Base-by-base conservation (phyloP, 2,329 filamentous ascomycete genomes). In the Thelonectria blattea region DNA sequence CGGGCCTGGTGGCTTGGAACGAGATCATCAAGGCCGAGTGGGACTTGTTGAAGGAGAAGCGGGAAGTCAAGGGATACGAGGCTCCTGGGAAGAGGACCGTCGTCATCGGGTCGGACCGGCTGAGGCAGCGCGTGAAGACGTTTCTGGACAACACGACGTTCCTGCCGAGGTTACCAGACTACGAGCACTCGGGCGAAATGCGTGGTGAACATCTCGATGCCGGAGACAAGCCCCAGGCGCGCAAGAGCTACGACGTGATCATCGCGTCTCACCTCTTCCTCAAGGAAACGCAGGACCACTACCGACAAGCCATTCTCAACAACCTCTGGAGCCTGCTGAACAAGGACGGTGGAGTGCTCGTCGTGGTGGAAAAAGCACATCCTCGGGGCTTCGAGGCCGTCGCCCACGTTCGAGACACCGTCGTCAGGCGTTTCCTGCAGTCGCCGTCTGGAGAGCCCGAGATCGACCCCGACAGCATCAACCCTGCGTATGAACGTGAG, bases 371-470 rank as follows among this genome's bases (percentile, higher is more conserved):
- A 74, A 98, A 97, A 75, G 95, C 93, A 0, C 86, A 96, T 12
- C 91, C 93, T 12, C 87, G 92, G 45, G 95, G 95, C 0, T 99
- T 99, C 67, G 95, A 98, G 74, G 91, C 92, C 14, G 87, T 99
- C 42, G 94, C 92, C 11, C 91, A 90, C 49, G 93, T 93, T 6
- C 88, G 95, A 51, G 85, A 93, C 43, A 87, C 91, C 61, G 80
- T 99, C 1, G 81, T 98, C 1, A 85, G 91, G 62, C 87, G 90
- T 46, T 88, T 91, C 72, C 90, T 97, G 57, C 78, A 87, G 12
- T 79, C 69, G 15, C 79, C 76, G 59, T 71, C 73, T 8, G 81
- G 81, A 22, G 72, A 78, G 59, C 63, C 69, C 1, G 67, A 68
- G 7, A 53, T 71, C 5, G 62, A 58, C 22, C 56, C 76, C 0